A percentile compares a stretch with the other conserved stretches of the same genome.
These are phyloP conservation scores for Calonectria montana DNA, from an alignment of 2,329 filamentous ascomycete species.

Conservation along the genomic window DNA sequence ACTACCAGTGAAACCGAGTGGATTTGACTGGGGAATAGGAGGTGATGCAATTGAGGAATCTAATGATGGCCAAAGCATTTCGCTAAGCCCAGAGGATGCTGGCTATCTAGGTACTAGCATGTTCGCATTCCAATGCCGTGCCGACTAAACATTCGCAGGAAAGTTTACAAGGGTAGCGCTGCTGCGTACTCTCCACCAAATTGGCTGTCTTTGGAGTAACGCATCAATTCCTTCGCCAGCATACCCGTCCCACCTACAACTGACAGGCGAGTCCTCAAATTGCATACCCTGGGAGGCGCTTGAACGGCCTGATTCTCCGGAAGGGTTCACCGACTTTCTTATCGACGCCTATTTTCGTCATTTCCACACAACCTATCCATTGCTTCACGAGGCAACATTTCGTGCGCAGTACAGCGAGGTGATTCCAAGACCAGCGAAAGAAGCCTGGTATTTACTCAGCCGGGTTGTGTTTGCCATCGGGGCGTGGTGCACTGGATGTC, in stretches of 20 bases:
- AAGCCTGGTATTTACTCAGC: not conserved
- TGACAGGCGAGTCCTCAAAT: not conserved
- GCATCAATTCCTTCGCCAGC: not conserved
- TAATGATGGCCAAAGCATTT: not conserved
- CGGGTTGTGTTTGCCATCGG: not conserved
- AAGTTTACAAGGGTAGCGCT: not conserved
- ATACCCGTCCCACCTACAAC: not conserved
- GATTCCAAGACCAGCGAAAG: not conserved
- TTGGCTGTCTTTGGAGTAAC: not conserved
- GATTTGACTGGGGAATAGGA: not conserved
- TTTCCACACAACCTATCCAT: not conserved
- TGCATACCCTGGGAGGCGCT: not conserved
- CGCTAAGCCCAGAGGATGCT: not conserved
- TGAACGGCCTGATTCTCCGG: not conserved
- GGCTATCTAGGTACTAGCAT: not conserved
- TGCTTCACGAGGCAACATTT: not conserved
- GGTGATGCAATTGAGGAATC: not conserved
- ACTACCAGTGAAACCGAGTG: not conserved
- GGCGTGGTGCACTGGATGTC: not conserved
- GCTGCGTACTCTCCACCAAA: not conserved
- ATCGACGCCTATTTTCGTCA: not conserved
- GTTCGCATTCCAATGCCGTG: not conserved
- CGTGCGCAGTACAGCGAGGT: not conserved
- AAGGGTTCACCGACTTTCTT: not conserved
- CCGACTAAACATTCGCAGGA: not conserved